Percentiles rank a stretch among this genome's conserved stretches.
These are phyloP conservation scores for Mycena maculata DNA, from an alignment of 768 basidiomycete genomes.

Conservation along the genomic window DNA sequence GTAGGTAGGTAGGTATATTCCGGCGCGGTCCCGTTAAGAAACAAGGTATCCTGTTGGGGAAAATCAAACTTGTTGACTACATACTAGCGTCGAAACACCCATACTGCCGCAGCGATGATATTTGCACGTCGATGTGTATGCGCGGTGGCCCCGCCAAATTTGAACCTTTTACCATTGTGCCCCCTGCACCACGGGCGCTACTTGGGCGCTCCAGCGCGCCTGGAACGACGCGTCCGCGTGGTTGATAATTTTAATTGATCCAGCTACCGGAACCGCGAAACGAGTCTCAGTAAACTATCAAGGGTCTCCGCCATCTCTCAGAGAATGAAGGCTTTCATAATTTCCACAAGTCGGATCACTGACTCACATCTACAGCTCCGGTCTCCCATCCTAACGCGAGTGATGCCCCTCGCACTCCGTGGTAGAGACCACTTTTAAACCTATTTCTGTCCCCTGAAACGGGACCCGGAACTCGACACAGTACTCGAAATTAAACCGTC, in stretches of 20 bases:
- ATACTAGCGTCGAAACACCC: no score
- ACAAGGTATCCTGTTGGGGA: no score
- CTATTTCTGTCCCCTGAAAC: no score
- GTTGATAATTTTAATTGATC: background rate
- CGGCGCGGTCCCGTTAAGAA: no score
- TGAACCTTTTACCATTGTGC: background rate
- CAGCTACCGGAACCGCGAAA: background rate
- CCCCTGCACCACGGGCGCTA: background rate
- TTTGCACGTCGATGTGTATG: no score
- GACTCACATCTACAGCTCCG: conserved; percentile 17
- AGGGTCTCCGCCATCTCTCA: background rate
- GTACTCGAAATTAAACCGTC: no score
- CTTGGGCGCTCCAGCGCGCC: background rate
- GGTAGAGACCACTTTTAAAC: no score
- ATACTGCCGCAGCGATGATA: no score
- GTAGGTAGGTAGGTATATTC: no score
- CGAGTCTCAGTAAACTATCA: background rate
- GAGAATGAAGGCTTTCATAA: conserved; percentile 5
- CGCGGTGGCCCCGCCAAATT: background rate
- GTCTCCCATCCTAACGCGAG: background rate
- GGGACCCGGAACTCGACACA: no score
- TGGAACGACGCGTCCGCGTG: conserved; percentile 11
- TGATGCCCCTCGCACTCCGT: no score
- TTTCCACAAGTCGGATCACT: background rate
- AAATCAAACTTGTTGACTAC: no score